Conservation (phyloP, 2,329 filamentous ascomycete species). For the Talaromyces albobiverticillius region DNA sequence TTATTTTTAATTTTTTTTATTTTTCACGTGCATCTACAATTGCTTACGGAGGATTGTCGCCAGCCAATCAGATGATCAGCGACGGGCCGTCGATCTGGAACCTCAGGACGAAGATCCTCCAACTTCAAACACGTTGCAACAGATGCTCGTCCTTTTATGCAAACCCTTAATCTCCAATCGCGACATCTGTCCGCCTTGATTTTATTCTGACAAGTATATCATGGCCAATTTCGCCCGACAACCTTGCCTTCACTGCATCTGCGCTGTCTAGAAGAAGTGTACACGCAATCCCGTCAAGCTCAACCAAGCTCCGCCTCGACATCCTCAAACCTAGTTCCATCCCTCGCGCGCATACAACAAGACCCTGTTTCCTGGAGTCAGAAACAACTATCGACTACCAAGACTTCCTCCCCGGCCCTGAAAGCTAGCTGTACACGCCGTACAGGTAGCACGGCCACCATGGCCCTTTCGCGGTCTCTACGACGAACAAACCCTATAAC, state of each 20-base stretch:
- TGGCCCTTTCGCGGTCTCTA: slow-evolving; percentile 64
- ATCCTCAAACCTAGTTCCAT: neutral
- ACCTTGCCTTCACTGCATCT: neutral
- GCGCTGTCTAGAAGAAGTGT: neutral
- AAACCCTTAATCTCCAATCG: neutral
- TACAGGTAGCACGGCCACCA: slow-evolving; percentile 23
- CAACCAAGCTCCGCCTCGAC: neutral
- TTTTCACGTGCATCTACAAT: neutral
- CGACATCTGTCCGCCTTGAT: neutral
- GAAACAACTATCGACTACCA: neutral
- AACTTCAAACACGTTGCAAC: slow-evolving; percentile 10
- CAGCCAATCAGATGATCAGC: neutral
- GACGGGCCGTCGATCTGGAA: neutral
- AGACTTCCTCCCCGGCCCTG: neutral
- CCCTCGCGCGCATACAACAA: neutral
- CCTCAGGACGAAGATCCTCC: slow-evolving; percentile 1
- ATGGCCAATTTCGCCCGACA: neutral
- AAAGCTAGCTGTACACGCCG: neutral
- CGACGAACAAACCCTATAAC: slow-evolving; percentile 78
- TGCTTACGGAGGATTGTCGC: neutral
- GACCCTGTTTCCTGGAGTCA: neutral
- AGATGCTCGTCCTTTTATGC: neutral
- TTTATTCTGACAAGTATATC: neutral
- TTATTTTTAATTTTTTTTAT: no score
- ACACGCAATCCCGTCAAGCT: slow-evolving; percentile 4